phyloP scores from a whole-genome alignment of 768 basidiomycete species.

The Lactarius sp. region DNA sequence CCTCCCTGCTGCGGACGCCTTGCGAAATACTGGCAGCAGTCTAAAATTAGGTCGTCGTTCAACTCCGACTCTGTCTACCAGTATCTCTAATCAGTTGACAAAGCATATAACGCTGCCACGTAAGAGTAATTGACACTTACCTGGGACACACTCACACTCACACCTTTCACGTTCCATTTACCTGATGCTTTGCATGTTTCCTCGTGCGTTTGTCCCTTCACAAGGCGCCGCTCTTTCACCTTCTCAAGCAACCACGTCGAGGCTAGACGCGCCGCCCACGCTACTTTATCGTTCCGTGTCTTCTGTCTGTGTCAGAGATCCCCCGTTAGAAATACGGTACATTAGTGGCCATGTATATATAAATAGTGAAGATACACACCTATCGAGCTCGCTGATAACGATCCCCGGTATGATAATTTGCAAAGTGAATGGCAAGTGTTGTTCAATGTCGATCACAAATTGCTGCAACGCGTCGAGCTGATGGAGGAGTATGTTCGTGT shows the following conservation, averaged over 20 bases:
- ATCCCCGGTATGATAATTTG: constrained; percentile 63
- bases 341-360: neutral
- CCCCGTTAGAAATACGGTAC: neutral
- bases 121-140: constrained; percentile 33
- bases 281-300: constrained; percentile 16
- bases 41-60: constrained; percentile 70
- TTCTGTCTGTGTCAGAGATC: constrained; percentile 11
- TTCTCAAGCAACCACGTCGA: constrained; percentile 64
- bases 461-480: constrained; percentile 58
- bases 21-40: constrained; percentile 64
- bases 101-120: neutral
- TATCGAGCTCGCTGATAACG: constrained; percentile 75
- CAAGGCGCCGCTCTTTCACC: constrained; percentile 49
- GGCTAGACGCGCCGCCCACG: constrained; percentile 35
- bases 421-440: constrained; percentile 43
- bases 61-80: constrained; percentile 30
- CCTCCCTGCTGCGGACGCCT: constrained; percentile 34
- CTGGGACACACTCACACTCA: constrained; percentile 35
- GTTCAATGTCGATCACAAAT: constrained; percentile 61
- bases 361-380: constrained; percentile 37
- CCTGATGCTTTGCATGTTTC: constrained; percentile 58
- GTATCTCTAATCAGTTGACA: constrained; percentile 1
- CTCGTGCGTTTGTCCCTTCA: constrained; percentile 57
- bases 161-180: constrained; percentile 53
- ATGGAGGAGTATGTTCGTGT: constrained; percentile 75